These are phyloP conservation scores for Ensete ventricosum DNA, from an alignment of 176 grass and related monocot species.

Conservation along the genomic window DNA sequence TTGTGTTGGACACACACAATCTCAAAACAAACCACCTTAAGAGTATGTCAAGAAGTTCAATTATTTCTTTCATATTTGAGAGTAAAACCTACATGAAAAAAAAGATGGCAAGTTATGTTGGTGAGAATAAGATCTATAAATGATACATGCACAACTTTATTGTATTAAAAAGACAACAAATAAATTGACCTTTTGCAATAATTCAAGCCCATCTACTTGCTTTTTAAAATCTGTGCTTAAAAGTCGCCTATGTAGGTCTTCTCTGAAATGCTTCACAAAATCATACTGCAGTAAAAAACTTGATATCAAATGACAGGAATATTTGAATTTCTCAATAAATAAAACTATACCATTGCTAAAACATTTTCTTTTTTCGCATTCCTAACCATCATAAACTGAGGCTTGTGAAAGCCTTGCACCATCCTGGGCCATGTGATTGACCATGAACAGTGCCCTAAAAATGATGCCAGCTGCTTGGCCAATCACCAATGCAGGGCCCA, in stretches of 20 bases:
- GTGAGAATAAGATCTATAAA: neutral
- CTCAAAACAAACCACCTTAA: constrained; percentile 97
- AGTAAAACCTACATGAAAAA: constrained; percentile 48
- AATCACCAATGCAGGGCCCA: neutral
- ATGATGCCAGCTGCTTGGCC: neutral
- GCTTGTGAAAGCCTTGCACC: no score
- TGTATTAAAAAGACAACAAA: neutral
- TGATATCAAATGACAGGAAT: constrained; percentile 9
- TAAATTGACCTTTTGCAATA: constrained; percentile 73
- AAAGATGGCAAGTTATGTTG: neutral
- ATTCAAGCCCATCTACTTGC: constrained; percentile 94
- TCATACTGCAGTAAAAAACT: constrained; percentile 46
- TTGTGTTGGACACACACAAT: constrained; percentile 97
- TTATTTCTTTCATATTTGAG: constrained; percentile 62
- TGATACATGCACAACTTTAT: neutral
- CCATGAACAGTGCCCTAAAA: no score
- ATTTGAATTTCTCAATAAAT: neutral
- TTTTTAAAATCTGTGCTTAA: constrained; percentile 94
- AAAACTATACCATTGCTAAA: neutral
- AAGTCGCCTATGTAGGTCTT: constrained; percentile 87
- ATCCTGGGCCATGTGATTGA: no score
- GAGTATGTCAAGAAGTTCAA: constrained; percentile 93
- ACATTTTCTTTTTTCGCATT: neutral
- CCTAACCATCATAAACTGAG: no score
- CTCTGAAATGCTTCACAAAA: constrained; percentile 86